Percentiles rank a stretch among this genome's conserved stretches.
Evolutionary conservation across 768 basidiomycete species (phyloP).

Genomic region (Porpolomopsis calyptriformis): DNA sequence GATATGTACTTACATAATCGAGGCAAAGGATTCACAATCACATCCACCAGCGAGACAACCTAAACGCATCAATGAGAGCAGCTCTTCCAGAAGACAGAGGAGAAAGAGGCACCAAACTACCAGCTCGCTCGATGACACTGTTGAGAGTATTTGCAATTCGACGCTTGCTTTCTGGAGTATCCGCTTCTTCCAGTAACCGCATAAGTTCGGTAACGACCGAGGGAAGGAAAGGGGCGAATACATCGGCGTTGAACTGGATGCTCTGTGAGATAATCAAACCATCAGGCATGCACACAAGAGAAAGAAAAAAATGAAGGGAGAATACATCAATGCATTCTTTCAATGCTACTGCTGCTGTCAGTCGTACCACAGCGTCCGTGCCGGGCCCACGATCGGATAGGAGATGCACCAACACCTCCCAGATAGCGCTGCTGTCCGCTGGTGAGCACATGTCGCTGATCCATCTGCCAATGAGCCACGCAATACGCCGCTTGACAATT

Average conservation of each 20-base stretch:
- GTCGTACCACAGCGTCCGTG: slow-evolving; percentile 74
- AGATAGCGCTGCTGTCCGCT: slow-evolving; percentile 53
- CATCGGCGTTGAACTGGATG: slow-evolving; percentile 46
- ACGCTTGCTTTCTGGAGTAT: slow-evolving; percentile 67
- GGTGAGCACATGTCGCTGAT: slow-evolving; percentile 55
- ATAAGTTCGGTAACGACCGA: slow-evolving; percentile 54
- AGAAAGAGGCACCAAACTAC: slow-evolving; percentile 22
- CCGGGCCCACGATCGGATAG: slow-evolving; percentile 57
- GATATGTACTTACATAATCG: slow-evolving; percentile 48
- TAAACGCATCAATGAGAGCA: slow-evolving; percentile 19
- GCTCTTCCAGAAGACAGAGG: not conserved
- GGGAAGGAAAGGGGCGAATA: slow-evolving; percentile 63
- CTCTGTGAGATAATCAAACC: slow-evolving; percentile 32
- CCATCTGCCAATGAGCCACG: slow-evolving; percentile 92
- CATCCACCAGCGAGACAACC: slow-evolving; percentile 56
- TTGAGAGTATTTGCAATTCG: slow-evolving; percentile 63
- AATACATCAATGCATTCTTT: slow-evolving; percentile 76
- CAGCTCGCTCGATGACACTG: slow-evolving; percentile 51
- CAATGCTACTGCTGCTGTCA: slow-evolving; percentile 74
- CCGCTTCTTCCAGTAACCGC: slow-evolving; percentile 58
- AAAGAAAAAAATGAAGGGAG: not conserved
- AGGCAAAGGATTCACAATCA: slow-evolving; percentile 57
- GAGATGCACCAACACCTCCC: slow-evolving; percentile 74
- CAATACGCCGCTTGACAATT: slow-evolving; percentile 88
- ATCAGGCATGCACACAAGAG: not conserved